Evolutionary conservation across 192 early-diverging fungal species (phyloP).

Genomic region (Diversispora eburnea): DNA sequence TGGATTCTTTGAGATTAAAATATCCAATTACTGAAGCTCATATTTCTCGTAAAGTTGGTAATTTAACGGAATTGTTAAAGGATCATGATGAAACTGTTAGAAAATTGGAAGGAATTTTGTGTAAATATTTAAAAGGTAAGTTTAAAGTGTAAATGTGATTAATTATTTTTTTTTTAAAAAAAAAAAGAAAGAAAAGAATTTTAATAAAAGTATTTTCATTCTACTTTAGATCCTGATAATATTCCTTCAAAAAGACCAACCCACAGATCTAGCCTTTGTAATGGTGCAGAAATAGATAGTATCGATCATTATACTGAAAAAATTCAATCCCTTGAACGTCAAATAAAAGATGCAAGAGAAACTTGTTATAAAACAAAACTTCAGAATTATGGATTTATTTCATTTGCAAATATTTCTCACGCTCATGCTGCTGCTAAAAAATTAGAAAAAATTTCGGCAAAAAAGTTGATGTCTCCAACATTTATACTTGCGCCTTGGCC

Average conservation of each 20-base stretch:
- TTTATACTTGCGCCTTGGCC: constrained; percentile 63
- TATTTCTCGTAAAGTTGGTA: constrained; percentile 62
- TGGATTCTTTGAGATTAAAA: constrained; percentile 40
- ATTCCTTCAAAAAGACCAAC: constrained; percentile 40
- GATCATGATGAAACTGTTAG: constrained; percentile 62
- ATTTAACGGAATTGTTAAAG: constrained; percentile 62
- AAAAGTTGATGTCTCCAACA: constrained; percentile 36
- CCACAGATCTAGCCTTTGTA: constrained; percentile 34
- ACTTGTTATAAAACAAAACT: constrained; percentile 48
- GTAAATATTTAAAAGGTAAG: constrained; percentile 53
- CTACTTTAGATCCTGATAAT: constrained; percentile 33
- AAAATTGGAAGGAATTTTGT: constrained; percentile 60
- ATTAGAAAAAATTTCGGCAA: constrained; percentile 29
- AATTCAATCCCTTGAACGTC: constrained; percentile 51
- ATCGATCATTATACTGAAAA: constrained; percentile 67
- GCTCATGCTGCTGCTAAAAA: constrained; percentile 48
- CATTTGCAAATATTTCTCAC: constrained; percentile 52
- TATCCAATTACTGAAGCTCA: constrained; percentile 53
- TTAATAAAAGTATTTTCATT: not conserved
- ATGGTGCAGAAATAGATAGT: constrained; percentile 55
- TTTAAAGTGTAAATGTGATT: no score
- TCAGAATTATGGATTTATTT: constrained; percentile 70
- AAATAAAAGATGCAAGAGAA: constrained; percentile 50
- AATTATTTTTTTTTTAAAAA: constrained; percentile 16
- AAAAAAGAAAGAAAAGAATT: not conserved